Evolutionary conservation across 116 monocot species (phyloP), one percentile per base, ranked within the genome.

Genomic region (Zostera marina): DNA sequence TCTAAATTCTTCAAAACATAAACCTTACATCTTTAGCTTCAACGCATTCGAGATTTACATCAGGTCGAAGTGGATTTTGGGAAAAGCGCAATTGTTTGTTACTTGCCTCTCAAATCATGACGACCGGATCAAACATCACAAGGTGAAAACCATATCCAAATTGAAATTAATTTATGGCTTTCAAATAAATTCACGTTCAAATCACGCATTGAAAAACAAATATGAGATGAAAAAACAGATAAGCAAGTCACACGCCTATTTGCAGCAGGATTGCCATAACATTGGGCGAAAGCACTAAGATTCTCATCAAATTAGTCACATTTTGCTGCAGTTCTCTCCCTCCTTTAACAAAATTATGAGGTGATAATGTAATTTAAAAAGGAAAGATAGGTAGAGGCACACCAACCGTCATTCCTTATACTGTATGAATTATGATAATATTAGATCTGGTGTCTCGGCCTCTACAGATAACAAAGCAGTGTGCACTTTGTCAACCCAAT

Each of bases 391-490:
- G 43, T 17, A 59, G 59, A 41, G 43, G 41, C 43, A 22, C 42
- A 43, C 21, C 61, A 61, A 20, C 44, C 11, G 13, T 47, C n/a
- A n/a, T 19, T 45, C 7, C 5, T 17, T 6, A 17, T 6, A 13
- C 8, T 26, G 8, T 13, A 46, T 41, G 41, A 46, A 7, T 45
- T 46, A 92, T 6, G 81, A 76, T 16, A 73, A 79, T 10, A 88
- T 66, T 19, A 93, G 72, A 53, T 93, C 93, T 2, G 88, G 87
- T 8, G 93, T 87, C 66, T 93, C 87, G 0, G 83, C 84, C 68
- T 93, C 93, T 2, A 93, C 84, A 0, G 84, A 87, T 23, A 73
- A 17, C 67, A 93, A 75, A 7, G 88, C 79, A 12, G 93, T 74
- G 24, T 72, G 76, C 38, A 93, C 93, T 68, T 93, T 93, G 16